These are phyloP conservation scores for Fusarium concolor DNA, from an alignment of 2,329 filamentous ascomycete species.

Conservation along the genomic window DNA sequence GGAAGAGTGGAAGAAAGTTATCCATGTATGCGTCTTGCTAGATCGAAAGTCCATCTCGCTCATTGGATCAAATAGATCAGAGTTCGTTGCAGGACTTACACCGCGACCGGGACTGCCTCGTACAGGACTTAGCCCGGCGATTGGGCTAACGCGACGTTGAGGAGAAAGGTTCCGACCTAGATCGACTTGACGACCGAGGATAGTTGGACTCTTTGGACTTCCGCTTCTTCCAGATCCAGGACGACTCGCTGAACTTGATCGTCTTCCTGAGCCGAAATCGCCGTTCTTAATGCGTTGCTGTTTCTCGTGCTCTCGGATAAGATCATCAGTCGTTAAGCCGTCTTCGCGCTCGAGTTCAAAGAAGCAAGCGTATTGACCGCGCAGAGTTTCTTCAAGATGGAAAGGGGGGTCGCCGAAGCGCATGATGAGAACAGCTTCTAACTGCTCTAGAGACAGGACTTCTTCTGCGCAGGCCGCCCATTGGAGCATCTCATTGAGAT, in stretches of 20 bases:
- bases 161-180: slow-evolving; percentile 40
- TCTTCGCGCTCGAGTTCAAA: slow-evolving; percentile 60
- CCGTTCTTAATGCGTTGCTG: slow-evolving; percentile 42
- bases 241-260: slow-evolving; percentile 40
- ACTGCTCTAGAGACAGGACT: slow-evolving; percentile 56
- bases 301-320: slow-evolving; percentile 54
- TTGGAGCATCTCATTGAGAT: slow-evolving; percentile 60
- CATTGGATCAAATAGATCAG: slow-evolving; percentile 49
- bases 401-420: slow-evolving; percentile 56
- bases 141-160: slow-evolving; percentile 20
- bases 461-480: slow-evolving; percentile 61
- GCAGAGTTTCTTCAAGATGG: slow-evolving; percentile 56
- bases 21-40: slow-evolving; percentile 54
- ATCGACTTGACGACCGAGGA: slow-evolving; percentile 36
- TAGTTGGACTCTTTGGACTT: slow-evolving; percentile 27
- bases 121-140: slow-evolving; percentile 19
- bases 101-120: slow-evolving; percentile 33
- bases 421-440: slow-evolving; percentile 58
- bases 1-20: slow-evolving; percentile 56
- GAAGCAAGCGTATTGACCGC: slow-evolving; percentile 60
- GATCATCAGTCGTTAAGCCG: slow-evolving; percentile 56
- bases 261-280: slow-evolving; percentile 23
- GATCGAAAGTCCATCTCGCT: slow-evolving; percentile 56
- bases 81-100: slow-evolving; percentile 46
- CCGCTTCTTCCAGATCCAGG: slow-evolving; percentile 34